Conservation (phyloP, 768 basidiomycete species). For the Suillus weaverae region DNA sequence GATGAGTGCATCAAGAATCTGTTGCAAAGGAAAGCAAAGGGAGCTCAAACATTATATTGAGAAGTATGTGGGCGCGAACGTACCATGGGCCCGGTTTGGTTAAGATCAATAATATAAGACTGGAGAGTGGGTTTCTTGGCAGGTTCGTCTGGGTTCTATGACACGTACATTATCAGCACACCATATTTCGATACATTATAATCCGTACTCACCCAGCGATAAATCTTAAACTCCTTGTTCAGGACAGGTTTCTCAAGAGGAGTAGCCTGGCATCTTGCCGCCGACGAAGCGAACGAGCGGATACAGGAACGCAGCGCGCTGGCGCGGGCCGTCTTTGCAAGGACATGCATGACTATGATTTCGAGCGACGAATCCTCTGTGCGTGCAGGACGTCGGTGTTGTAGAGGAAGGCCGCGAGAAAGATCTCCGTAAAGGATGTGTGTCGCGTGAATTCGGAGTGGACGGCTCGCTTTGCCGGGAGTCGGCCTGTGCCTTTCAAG, state of each 20-base stretch:
- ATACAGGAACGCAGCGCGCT: constrained; percentile 13
- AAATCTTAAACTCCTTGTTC: constrained; percentile 97
- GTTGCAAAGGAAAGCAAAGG: background rate
- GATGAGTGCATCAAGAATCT: constrained; percentile 90
- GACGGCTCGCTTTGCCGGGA: constrained; percentile 3
- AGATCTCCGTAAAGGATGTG: background rate
- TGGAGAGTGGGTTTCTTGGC: constrained; percentile 88
- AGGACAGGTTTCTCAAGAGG: constrained; percentile 67
- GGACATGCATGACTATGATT: constrained; percentile 17
- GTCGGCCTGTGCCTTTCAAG: background rate
- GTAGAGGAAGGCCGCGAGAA: background rate
- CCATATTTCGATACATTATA: background rate
- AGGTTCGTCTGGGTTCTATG: constrained; percentile 91
- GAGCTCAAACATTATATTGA: background rate
- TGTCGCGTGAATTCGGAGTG: constrained; percentile 22
- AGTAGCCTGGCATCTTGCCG: constrained; percentile 35
- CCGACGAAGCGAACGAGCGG: constrained; percentile 36
- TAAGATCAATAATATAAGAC: constrained; percentile 88
- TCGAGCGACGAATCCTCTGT: background rate
- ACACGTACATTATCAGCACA: background rate
- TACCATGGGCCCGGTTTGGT: constrained; percentile 95
- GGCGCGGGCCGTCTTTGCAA: constrained; percentile 10
- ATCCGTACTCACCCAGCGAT: constrained; percentile 76
- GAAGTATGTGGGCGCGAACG: constrained; percentile 15
- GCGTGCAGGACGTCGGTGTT: background rate